Percentiles rank a stretch among this genome's conserved stretches.
Conservation (phyloP, 1,284 basidiomycete species). For the Marasmius sp. region DNA sequence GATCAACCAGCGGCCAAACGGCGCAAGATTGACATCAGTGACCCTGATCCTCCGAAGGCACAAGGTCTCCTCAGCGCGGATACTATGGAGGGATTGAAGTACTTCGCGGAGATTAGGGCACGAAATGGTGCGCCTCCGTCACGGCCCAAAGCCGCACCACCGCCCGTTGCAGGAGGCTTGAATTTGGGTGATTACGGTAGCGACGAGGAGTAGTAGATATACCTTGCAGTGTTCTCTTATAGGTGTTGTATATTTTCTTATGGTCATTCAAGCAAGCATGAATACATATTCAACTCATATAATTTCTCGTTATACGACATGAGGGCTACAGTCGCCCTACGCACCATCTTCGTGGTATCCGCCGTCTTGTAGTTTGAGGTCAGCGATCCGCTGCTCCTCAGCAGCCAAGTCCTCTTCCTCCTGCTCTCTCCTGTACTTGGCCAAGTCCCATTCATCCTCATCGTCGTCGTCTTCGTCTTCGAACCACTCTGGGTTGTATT, state of each 20-base stretch:
- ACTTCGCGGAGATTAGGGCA: constrained; percentile 80
- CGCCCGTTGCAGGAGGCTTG: constrained; percentile 42
- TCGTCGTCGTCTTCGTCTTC: constrained; percentile 80
- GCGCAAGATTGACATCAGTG: constrained; percentile 31
- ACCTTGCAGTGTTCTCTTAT: not conserved
- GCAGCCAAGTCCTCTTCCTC: constrained; percentile 57
- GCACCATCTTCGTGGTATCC: constrained; percentile 3
- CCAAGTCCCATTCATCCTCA: constrained; percentile 70
- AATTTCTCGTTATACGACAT: not conserved
- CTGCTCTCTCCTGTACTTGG: constrained; percentile 60
- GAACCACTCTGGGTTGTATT: constrained; percentile 96
- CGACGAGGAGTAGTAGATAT: constrained; percentile 60
- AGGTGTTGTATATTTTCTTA: not conserved
- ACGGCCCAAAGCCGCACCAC: constrained; percentile 28
- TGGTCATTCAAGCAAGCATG: not conserved
- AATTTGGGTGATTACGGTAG: constrained; percentile 75
- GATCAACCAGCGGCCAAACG: constrained; percentile 36
- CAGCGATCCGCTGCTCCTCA: constrained; percentile 28
- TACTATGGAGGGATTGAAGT: constrained; percentile 82
- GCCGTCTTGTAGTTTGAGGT: constrained; percentile 7
- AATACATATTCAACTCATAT: not conserved
- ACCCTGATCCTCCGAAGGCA: constrained; percentile 29
- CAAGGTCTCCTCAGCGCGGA: constrained; percentile 73
- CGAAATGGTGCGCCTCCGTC: constrained; percentile 42
- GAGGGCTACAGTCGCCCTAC: not conserved